These are phyloP conservation scores for Naegleria fowleri DNA, from an alignment of 208 protist genomes.

Conservation along the genomic window DNA sequence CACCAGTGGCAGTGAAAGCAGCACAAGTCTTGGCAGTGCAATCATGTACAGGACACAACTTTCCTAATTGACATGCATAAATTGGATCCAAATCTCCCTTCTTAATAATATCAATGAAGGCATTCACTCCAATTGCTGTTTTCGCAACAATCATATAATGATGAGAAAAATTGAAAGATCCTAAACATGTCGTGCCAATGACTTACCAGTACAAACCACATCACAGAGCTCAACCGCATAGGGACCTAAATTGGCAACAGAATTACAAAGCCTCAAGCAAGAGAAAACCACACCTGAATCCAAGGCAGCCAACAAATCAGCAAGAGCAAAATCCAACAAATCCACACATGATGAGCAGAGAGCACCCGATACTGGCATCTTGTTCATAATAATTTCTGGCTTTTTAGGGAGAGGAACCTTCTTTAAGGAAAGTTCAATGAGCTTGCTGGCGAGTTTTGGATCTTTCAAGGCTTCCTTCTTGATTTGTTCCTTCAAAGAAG, in stretches of 20 bases:
- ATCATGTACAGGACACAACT: slow-evolving; percentile 40
- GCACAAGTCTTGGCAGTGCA: slow-evolving; percentile 30
- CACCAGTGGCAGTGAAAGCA: slow-evolving; percentile 7
- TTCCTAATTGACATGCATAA: slow-evolving; percentile 41
- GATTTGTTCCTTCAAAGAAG: no score
- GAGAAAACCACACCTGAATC: slow-evolving; percentile 43
- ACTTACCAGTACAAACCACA: slow-evolving; percentile 38
- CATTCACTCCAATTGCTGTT: slow-evolving; percentile 22
- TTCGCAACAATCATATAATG: no score
- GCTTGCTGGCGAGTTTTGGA: no score
- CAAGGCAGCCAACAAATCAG: neutral
- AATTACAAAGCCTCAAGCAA: slow-evolving; percentile 34
- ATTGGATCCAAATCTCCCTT: slow-evolving; percentile 41
- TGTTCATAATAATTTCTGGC: neutral
- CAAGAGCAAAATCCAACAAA: slow-evolving; percentile 32
- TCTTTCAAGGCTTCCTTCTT: no score
- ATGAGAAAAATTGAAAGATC: no score
- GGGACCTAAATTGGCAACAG: neutral
- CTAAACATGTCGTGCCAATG: no score
- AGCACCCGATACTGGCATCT: neutral
- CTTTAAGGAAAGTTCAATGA: no score
- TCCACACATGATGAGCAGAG: slow-evolving; percentile 22
- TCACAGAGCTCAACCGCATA: slow-evolving; percentile 35
- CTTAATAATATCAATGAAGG: slow-evolving; percentile 24
- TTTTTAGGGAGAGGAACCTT: neutral